These are phyloP conservation scores for Coemansia sp. DNA, from an alignment of 192 early-diverging fungal genomes.

Conservation along the genomic window DNA sequence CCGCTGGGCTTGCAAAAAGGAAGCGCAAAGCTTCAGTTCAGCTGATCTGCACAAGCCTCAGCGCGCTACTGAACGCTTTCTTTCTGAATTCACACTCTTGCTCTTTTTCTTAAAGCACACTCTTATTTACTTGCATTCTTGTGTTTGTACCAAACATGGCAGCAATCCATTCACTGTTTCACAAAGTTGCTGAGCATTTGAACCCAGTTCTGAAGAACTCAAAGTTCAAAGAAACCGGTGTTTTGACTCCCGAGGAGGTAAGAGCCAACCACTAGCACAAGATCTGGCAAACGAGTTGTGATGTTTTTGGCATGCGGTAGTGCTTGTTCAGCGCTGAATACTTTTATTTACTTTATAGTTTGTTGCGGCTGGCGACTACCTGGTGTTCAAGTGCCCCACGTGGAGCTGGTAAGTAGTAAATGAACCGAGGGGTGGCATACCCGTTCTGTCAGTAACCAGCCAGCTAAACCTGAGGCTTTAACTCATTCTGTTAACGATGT, in stretches of 20 bases:
- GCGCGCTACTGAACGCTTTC: background rate
- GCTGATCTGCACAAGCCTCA: conserved; percentile 5
- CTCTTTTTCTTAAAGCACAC: background rate
- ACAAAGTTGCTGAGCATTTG: conserved; percentile 83
- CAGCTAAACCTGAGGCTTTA: background rate
- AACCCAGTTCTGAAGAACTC: conserved; percentile 91
- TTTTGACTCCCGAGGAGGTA: conserved; percentile 93
- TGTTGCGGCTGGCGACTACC: conserved; percentile 93
- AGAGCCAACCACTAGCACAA: conserved; percentile 10
- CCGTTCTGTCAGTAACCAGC: background rate
- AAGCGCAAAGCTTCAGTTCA: background rate
- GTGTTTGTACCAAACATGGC: background rate
- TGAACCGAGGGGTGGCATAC: background rate
- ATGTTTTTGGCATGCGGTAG: background rate
- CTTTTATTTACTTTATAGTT: conserved; percentile 58
- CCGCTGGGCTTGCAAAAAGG: background rate
- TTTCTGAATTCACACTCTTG: background rate
- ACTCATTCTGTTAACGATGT: background rate
- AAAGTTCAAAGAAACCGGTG: conserved; percentile 94
- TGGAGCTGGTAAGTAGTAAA: conserved; percentile 73
- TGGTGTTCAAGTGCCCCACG: conserved; percentile 98
- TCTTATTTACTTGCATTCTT: background rate
- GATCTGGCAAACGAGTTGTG: background rate
- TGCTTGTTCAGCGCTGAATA: background rate
- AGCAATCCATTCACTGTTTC: conserved; percentile 60